Evolutionary conservation across 345 rosid genomes (phyloP).

Genomic region (Erysimum cheiranthoides): DNA sequence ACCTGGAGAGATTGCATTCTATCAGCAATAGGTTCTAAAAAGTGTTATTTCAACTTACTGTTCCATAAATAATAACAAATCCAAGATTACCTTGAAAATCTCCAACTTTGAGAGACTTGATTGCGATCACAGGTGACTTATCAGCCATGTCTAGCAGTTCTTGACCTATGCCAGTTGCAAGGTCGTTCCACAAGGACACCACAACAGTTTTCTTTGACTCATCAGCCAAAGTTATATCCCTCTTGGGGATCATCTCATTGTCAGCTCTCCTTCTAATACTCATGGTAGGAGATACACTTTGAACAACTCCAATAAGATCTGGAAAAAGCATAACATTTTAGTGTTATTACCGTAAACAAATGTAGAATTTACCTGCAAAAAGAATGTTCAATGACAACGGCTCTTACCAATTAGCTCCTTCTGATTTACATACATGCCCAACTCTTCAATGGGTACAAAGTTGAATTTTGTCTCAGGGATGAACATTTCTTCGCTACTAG

Average conservation of each 20-base stretch:
- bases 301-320: constrained; percentile 93
- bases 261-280: constrained; percentile 81
- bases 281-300: constrained; percentile 77
- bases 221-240: constrained; percentile 85
- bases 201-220: constrained; percentile 84
- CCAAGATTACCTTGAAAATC: constrained; percentile 83
- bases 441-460: constrained; percentile 78
- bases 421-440: constrained; percentile 77
- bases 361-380: neutral
- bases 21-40: constrained; percentile 21
- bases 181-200: constrained; percentile 86
- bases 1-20: constrained; percentile 50
- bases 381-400: neutral
- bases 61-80: constrained; percentile 6
- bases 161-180: constrained; percentile 80
- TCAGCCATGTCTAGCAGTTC: constrained; percentile 73
- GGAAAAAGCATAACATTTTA: neutral
- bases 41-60: neutral
- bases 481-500: constrained; percentile 61
- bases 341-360: neutral
- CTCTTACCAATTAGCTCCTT: constrained; percentile 78
- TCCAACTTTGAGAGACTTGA: constrained; percentile 85
- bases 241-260: constrained; percentile 79
- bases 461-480: constrained; percentile 83
- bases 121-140: constrained; percentile 73